A percentile compares a stretch with the other conserved stretches of the same genome.
Evolutionary conservation across 352 stramenopile genomes (phyloP).

Genomic region (Globisporangium ultimum): DNA sequence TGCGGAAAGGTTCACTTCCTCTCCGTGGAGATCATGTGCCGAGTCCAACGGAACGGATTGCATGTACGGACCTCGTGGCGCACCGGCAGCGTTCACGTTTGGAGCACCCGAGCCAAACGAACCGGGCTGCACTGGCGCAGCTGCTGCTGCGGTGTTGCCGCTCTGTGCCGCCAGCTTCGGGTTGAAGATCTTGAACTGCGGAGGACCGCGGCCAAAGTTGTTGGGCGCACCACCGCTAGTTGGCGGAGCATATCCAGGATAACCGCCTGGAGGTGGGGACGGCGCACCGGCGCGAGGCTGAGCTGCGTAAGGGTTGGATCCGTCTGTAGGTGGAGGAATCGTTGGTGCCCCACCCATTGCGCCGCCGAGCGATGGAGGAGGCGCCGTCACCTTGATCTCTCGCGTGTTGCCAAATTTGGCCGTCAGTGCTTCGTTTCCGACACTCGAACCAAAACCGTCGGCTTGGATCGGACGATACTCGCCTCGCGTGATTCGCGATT

Average conservation of each 20-base stretch:
- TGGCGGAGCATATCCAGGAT: constrained; percentile 20
- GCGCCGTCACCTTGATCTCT: constrained; percentile 74
- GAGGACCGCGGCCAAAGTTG: constrained; percentile 25
- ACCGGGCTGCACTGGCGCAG: constrained; percentile 11
- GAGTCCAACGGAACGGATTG: constrained; percentile 29
- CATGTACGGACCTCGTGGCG: constrained; percentile 13
- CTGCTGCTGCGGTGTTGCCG: constrained; percentile 12
- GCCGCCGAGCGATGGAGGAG: constrained; percentile 40
- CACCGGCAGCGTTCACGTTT: constrained; percentile 7
- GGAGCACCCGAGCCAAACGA: constrained; percentile 23
- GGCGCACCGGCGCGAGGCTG: constrained; percentile 19
- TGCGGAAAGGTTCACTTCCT: constrained; percentile 75
- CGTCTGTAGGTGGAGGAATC: constrained; percentile 17
- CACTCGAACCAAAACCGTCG: constrained; percentile 86
- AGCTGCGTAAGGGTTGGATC: constrained; percentile 62
- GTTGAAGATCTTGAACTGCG: constrained; percentile 90
- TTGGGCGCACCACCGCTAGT: constrained; percentile 1
- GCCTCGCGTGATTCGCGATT: constrained; percentile 52
- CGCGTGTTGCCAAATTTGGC: constrained; percentile 88
- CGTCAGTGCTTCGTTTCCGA: constrained; percentile 85
- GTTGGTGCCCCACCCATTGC: constrained; percentile 12
- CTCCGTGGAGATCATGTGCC: constrained; percentile 24
- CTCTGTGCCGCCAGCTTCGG: constrained; percentile 52
- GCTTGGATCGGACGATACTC: constrained; percentile 85
- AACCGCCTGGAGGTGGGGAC: constrained; percentile 24